Conservation (phyloP, 805 yeast species). For the Tetrapisispora taiwanensis region DNA sequence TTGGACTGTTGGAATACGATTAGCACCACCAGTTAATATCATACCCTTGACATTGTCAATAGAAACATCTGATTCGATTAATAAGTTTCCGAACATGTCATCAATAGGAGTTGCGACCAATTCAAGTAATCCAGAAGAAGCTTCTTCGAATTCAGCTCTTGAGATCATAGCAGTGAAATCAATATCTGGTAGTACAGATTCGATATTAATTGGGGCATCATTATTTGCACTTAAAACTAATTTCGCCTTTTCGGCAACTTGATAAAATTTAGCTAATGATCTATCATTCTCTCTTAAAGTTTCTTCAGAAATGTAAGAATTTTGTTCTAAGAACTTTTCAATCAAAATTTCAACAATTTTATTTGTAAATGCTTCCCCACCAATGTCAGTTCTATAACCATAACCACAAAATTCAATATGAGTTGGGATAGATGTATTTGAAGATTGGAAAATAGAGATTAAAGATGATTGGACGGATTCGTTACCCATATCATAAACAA, state of each 20-base stretch:
- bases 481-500: slow-evolving; percentile 87
- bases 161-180: slow-evolving; percentile 61
- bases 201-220: slow-evolving; percentile 70
- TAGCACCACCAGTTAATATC: slow-evolving; percentile 81
- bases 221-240: slow-evolving; percentile 75
- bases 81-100: slow-evolving; percentile 30
- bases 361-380: slow-evolving; percentile 68
- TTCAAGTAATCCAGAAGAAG: background rate
- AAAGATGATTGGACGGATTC: slow-evolving; percentile 83
- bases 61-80: slow-evolving; percentile 12
- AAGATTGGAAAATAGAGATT: slow-evolving; percentile 44
- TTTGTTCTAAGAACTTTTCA: slow-evolving; percentile 43
- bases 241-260: slow-evolving; percentile 83
- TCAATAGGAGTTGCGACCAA: slow-evolving; percentile 22
- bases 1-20: slow-evolving; percentile 84
- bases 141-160: slow-evolving; percentile 70
- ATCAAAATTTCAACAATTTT: slow-evolving; percentile 51
- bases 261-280: slow-evolving; percentile 57
- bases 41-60: slow-evolving; percentile 47
- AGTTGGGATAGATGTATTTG: slow-evolving; percentile 33
- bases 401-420: slow-evolving; percentile 60
- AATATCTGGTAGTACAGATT: slow-evolving; percentile 58
- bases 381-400: slow-evolving; percentile 53
- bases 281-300: slow-evolving; percentile 41
- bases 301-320: slow-evolving; percentile 31